Conservation (phyloP, 2,329 filamentous ascomycete genomes). For the Mycogone perniciosa region DNA sequence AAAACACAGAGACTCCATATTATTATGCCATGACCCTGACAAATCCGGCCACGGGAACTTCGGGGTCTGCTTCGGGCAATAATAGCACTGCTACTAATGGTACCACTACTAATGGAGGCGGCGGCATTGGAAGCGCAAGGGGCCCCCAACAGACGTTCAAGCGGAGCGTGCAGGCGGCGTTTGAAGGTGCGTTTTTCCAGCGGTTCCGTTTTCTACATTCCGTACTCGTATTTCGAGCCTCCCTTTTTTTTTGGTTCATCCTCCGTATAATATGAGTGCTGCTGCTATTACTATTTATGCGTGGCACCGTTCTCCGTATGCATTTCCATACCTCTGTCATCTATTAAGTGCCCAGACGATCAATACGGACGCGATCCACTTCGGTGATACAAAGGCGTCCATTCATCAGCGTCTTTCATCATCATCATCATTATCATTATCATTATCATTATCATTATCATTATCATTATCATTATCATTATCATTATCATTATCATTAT, state of each 20-base stretch:
- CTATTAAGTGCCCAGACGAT: background rate
- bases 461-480: background rate
- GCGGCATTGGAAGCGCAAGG: constrained; percentile 17
- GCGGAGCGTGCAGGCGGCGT: constrained; percentile 53
- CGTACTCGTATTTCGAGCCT: background rate
- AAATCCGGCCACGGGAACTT: constrained; percentile 46
- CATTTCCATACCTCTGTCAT: background rate
- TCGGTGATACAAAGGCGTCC: too few relatives aligned
- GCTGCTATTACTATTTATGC: background rate
- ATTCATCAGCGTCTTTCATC: too few relatives aligned
- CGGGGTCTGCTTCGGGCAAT: constrained; percentile 42
- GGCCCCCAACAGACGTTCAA: constrained; percentile 40
- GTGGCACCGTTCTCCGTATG: background rate
- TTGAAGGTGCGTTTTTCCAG: constrained; percentile 46
- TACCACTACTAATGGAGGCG: constrained; percentile 29
- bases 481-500: background rate
- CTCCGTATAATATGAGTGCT: too few relatives aligned
- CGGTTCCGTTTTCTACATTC: constrained; percentile 5
- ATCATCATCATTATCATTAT: background rate
- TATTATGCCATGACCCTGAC: constrained; percentile 42
- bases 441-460: background rate
- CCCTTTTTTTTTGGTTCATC: background rate
- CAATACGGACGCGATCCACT: too few relatives aligned
- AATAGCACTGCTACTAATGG: too few relatives aligned
- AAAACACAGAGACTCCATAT: too few relatives aligned